phyloP scores from a whole-genome alignment of 1,139 yeast genomes.

The Kluyveromyces sp. region DNA sequence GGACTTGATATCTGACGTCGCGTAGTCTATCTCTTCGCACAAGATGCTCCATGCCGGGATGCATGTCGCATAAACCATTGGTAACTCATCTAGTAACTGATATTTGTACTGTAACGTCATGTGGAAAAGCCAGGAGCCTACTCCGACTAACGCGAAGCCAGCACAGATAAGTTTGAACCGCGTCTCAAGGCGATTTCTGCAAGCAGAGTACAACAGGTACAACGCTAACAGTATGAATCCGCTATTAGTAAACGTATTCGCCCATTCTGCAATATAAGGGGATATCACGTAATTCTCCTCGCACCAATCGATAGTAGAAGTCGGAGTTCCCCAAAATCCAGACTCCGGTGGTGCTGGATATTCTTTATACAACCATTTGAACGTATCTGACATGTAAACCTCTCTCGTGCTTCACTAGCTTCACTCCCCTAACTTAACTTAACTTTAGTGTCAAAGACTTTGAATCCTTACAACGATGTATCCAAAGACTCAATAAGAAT shows the following conservation, averaged over 20 bases:
- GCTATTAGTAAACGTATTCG: slow-evolving; percentile 74
- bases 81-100: slow-evolving; percentile 89
- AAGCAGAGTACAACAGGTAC: slow-evolving; percentile 59
- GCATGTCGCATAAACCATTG: slow-evolving; percentile 97
- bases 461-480: no score
- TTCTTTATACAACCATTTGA: slow-evolving; percentile 15
- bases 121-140: slow-evolving; percentile 93
- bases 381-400: not conserved
- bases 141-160: slow-evolving; percentile 83
- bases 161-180: slow-evolving; percentile 65
- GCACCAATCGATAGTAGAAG: slow-evolving; percentile 89
- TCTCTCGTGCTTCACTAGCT: not conserved
- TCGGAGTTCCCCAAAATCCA: slow-evolving; percentile 36
- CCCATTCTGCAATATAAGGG: slow-evolving; percentile 79
- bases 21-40: slow-evolving; percentile 45
- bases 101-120: slow-evolving; percentile 87
- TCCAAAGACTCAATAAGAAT: no score
- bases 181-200: slow-evolving; percentile 52
- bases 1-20: slow-evolving; percentile 31
- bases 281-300: slow-evolving; percentile 89
- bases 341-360: slow-evolving; percentile 32
- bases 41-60: slow-evolving; percentile 89
- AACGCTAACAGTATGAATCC: slow-evolving; percentile 58
- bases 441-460: not conserved
- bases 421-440: not conserved